These are phyloP conservation scores for Monosporascus sp. DNA, from an alignment of 2,329 filamentous ascomycete genomes.

Conservation along the genomic window DNA sequence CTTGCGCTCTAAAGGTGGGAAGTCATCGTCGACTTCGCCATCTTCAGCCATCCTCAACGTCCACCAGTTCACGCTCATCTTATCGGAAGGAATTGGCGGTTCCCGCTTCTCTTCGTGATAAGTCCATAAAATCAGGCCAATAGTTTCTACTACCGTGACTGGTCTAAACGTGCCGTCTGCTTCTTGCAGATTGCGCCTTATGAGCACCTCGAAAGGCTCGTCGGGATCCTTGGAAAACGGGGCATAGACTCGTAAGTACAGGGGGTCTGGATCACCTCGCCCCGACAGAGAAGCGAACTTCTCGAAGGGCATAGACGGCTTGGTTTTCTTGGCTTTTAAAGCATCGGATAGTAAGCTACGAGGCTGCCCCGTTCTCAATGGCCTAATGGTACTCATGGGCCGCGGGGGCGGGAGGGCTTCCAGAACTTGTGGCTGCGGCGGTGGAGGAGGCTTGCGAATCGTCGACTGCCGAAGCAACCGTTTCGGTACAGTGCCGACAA, in stretches of 20 bases:
- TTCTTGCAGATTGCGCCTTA: conserved; percentile 64
- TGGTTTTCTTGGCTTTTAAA: conserved; percentile 66
- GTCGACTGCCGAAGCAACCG: conserved; percentile 59
- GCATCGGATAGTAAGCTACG: conserved; percentile 67
- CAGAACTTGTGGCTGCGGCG: conserved; percentile 51
- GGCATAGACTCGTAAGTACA: conserved; percentile 72
- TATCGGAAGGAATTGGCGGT: conserved; percentile 58
- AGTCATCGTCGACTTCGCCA: conserved; percentile 80
- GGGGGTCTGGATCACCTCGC: conserved; percentile 70
- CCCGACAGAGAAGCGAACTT: conserved; percentile 72
- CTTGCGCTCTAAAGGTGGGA: conserved; percentile 70
- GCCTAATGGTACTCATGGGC: conserved; percentile 58
- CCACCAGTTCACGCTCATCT: conserved; percentile 77
- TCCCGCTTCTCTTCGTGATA: conserved; percentile 73
- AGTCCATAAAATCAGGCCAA: conserved; percentile 71
- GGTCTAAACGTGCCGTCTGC: conserved; percentile 56
- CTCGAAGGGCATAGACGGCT: conserved; percentile 67
- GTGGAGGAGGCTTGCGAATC: conserved; percentile 55
- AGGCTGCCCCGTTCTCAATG: conserved; percentile 62
- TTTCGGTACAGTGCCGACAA: conserved; percentile 60
- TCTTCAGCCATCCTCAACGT: conserved; percentile 79
- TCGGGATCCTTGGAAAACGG: conserved; percentile 62
- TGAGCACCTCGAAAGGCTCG: conserved; percentile 65
- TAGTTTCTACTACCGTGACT: conserved; percentile 74
- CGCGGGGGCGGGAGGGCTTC: conserved; percentile 66